phyloP scores from a whole-genome alignment of 805 yeast genomes.

The Yarrowia bubula region DNA sequence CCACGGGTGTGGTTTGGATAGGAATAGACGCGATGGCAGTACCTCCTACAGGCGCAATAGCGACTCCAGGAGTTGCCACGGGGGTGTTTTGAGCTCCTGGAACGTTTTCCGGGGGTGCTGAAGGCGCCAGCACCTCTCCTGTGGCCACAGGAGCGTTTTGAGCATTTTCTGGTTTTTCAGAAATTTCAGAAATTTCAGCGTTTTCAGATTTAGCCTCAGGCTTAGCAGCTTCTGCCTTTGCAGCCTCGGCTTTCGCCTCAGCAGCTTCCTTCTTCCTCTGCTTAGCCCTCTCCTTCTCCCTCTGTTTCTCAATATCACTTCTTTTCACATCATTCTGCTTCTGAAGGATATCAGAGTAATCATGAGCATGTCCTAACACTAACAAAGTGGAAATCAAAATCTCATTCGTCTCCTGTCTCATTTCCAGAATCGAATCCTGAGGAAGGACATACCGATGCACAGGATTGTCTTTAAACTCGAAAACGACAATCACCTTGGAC shows the following conservation, averaged over 20 bases:
- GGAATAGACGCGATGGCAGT: not conserved
- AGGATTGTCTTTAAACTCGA: constrained; percentile 82
- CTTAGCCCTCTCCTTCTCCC: constrained; percentile 37
- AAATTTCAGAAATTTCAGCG: no score
- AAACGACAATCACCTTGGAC: constrained; percentile 60
- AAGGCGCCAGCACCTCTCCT: no score
- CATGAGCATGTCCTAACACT: constrained; percentile 30
- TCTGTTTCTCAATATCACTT: constrained; percentile 26
- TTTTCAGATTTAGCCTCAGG: not conserved
- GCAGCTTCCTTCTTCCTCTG: constrained; percentile 27
- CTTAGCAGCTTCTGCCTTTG: not conserved
- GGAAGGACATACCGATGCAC: constrained; percentile 74
- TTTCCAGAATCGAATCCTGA: constrained; percentile 69
- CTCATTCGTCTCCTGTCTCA: constrained; percentile 37
- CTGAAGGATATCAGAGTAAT: constrained; percentile 27
- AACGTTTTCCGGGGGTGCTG: no score
- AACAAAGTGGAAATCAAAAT: constrained; percentile 43
- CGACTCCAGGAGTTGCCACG: not conserved
- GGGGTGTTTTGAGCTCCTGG: no score
- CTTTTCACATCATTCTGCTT: constrained; percentile 39
- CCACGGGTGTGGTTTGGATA: not conserved
- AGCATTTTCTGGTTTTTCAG: no score
- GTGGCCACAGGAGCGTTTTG: not conserved
- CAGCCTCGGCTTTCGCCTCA: not conserved
- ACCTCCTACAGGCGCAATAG: not conserved